Conservation (phyloP, 352 stramenopile species). For the Phytophthora macrochlamydospora region DNA sequence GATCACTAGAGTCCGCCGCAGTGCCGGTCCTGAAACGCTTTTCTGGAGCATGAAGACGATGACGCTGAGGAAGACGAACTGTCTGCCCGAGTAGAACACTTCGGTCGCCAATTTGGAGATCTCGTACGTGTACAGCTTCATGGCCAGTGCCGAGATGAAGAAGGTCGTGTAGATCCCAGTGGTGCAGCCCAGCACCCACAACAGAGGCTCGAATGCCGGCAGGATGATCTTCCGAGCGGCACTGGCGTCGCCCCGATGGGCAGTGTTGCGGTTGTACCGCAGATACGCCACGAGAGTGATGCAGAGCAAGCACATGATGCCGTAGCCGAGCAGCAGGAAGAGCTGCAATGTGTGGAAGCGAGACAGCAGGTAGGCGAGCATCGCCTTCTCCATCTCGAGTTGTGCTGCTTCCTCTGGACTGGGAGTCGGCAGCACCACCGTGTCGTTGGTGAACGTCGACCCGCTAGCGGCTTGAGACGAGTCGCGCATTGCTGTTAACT, state of each 20-base stretch:
- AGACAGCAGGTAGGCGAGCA: conserved; percentile 39
- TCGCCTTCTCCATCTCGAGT: conserved; percentile 36
- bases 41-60: conserved; percentile 74
- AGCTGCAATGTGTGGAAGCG: conserved; percentile 60
- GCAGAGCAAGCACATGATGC: conserved; percentile 64
- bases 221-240: conserved; percentile 69
- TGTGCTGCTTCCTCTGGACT: conserved; percentile 35
- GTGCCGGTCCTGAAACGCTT: conserved; percentile 52
- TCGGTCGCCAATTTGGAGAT: conserved; percentile 61
- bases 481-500: conserved; percentile 14
- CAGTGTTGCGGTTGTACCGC: conserved; percentile 48
- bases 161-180: conserved; percentile 57
- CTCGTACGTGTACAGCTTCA: conserved; percentile 50
- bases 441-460: conserved; percentile 9
- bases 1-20: conserved; percentile 48
- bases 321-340: conserved; percentile 57
- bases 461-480: conserved; percentile 16
- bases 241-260: conserved; percentile 44
- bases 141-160: conserved; percentile 47
- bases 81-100: conserved; percentile 61
- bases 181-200: conserved; percentile 46
- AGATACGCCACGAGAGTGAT: conserved; percentile 52
- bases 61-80: conserved; percentile 67
- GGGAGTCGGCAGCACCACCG: conserved; percentile 19
- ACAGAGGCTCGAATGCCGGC: conserved; percentile 59